phyloP scores from a whole-genome alignment of 768 basidiomycete species.

The Collybia nuda region DNA sequence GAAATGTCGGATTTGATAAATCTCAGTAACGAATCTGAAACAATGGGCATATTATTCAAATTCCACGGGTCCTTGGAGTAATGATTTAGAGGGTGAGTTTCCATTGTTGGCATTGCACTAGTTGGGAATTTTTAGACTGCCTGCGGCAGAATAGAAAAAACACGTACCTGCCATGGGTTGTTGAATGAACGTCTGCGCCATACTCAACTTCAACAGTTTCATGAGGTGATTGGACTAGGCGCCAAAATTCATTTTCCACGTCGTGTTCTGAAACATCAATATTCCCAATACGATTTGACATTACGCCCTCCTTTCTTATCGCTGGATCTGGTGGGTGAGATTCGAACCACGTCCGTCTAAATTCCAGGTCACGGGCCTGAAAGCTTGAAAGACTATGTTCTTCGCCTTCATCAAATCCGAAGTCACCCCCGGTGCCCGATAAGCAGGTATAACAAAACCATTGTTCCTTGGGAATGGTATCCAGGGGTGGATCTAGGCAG shows the following conservation, averaged over 20 bases:
- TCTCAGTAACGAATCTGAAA: conserved; percentile 88
- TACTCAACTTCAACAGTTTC: conserved; percentile 99
- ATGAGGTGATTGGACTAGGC: conserved; percentile 82
- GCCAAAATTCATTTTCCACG: conserved; percentile 96
- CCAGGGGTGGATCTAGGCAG: conserved; percentile 91
- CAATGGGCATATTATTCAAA: conserved; percentile 93
- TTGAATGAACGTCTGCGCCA: conserved; percentile 98
- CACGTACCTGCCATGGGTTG: conserved; percentile 90
- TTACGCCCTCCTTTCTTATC: conserved; percentile 11
- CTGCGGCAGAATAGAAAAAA: neutral
- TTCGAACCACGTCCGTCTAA: conserved; percentile 87
- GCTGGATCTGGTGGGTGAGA: conserved; percentile 65
- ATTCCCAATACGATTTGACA: conserved; percentile 55
- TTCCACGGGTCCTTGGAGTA: conserved; percentile 97
- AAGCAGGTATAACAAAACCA: conserved; percentile 97
- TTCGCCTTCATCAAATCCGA: conserved; percentile 97
- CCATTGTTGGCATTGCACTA: conserved; percentile 94
- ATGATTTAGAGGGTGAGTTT: conserved; percentile 85
- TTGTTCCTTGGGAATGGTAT: conserved; percentile 84
- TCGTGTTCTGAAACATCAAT: conserved; percentile 83
- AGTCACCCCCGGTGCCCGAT: conserved; percentile 90
- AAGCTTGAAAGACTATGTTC: conserved; percentile 92
- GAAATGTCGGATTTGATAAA: conserved; percentile 99
- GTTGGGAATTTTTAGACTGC: conserved; percentile 1
- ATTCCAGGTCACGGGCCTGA: conserved; percentile 87